Base-by-base conservation (phyloP, 2,329 filamentous ascomycete species). In the Fusarium equiseti region DNA sequence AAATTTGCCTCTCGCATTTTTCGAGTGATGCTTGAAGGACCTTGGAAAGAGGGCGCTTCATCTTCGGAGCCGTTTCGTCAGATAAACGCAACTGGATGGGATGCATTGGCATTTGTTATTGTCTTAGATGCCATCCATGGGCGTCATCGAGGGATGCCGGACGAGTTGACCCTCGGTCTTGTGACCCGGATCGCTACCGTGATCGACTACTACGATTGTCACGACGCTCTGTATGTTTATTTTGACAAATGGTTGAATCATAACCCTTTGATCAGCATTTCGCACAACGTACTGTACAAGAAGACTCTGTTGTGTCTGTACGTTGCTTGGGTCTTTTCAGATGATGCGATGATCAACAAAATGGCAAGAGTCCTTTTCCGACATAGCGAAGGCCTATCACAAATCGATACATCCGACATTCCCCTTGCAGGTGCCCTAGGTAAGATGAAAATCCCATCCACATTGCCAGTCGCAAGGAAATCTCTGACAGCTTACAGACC, bases 141-240 rank as follows among this genome's bases (percentile, higher is more conserved):
- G 2, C 50, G 52, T 3, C 6, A 49, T 9, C 22, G 1, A 0
- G 6, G 8, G 0, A n/a, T 62, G 1, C 66, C 56, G 0, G 42
- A 9, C 0, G 1, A 35, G 0, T 2, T 65, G 7, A 48, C 11
- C 6, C 7, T 68, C 2, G 4, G 40, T 3, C 59, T 58, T 0
- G 7, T 71, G 0, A 26, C 52, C 12, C 55, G 66, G 2, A 32
- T 71, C 6, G 50, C 59, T 4, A 55, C 61, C 2, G 32, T 71
- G 0, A 50, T 62, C 12, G 66, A 70, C 9, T 57, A 70, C 12
- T 71, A 70, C 4, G 29, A 61, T 4, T 59, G 44, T 4, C 43
- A 65, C 5, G 66, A 71, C 0, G 26, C n/a, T 12, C 9, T 49
- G 11, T 0, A 8, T 56, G 12, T n/a, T 27, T 5, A 50, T 54